Evolutionary conservation across 768 basidiomycete genomes (phyloP).

Genomic region (Ephemerocybe angulata): DNA sequence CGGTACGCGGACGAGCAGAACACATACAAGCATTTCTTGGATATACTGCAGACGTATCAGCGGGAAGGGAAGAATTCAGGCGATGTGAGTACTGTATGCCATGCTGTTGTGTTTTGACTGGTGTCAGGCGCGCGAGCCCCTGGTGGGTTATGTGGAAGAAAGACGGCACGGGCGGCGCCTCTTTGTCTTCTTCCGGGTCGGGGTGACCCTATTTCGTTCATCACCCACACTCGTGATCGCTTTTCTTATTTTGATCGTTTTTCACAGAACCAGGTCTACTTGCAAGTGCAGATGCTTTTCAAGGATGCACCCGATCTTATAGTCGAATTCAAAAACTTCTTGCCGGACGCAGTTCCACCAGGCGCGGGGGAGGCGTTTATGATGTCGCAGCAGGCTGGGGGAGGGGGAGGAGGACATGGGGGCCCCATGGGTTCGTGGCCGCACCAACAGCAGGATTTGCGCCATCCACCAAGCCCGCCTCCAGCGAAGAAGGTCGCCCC

Average conservation of each 20-base stretch:
- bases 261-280: constrained; percentile 66
- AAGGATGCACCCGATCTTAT: constrained; percentile 78
- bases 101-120: no score
- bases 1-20: constrained; percentile 87
- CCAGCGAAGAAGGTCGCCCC: constrained; percentile 43
- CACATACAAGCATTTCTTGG: constrained; percentile 86
- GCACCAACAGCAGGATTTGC: neutral
- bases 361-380: constrained; percentile 34
- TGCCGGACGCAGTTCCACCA: constrained; percentile 58
- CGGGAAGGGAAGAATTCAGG: constrained; percentile 74
- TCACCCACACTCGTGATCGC: constrained; percentile 1
- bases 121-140: no score
- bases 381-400: constrained; percentile 48
- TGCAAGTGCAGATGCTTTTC: constrained; percentile 77
- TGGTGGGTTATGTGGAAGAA: neutral
- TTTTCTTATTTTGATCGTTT: constrained; percentile 10
- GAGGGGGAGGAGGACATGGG: constrained; percentile 32
- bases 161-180: neutral
- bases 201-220: no score
- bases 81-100: constrained; percentile 58
- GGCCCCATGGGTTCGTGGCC: constrained; percentile 30
- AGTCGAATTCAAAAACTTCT: constrained; percentile 77
- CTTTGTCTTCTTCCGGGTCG: no score
- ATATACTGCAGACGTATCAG: constrained; percentile 84
- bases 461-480: constrained; percentile 21